These are phyloP conservation scores for Pyrus communis DNA, from an alignment of 306 rosid genomes.

Conservation along the genomic window DNA sequence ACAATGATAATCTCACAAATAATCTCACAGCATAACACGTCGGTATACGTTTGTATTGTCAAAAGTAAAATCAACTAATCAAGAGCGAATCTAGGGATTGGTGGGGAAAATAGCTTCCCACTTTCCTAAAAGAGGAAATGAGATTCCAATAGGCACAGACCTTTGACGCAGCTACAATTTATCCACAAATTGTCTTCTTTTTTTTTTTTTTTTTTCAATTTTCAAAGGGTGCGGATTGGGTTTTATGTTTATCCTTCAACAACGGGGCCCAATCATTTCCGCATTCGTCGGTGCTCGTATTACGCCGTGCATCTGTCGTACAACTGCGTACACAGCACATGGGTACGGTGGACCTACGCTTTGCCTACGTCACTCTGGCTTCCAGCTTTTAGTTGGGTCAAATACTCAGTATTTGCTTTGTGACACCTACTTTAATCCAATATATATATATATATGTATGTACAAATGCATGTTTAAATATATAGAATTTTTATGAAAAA, in stretches of 20 bases:
- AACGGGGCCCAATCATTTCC: constrained; percentile 20
- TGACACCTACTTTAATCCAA: not conserved
- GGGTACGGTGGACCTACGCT: not conserved
- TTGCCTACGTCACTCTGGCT: not conserved
- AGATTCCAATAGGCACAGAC: not conserved
- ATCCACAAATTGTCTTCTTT: not conserved
- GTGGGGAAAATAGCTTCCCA: not conserved
- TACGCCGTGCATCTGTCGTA: constrained; percentile 60
- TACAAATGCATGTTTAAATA: too few relatives aligned
- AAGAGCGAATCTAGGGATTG: not conserved
- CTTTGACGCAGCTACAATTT: not conserved
- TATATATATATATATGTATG: not conserved
- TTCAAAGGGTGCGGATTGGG: not conserved
- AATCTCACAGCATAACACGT: not conserved
- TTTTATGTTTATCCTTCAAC: not conserved
- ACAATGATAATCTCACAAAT: fast-evolving
- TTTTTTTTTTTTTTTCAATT: not conserved
- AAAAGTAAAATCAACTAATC: too few relatives aligned
- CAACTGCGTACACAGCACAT: not conserved
- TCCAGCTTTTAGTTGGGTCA: not conserved
- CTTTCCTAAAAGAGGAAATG: not conserved
- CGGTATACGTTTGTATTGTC: too few relatives aligned
- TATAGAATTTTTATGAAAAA: too few relatives aligned
- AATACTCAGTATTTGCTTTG: not conserved
- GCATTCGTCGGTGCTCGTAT: constrained; percentile 62